Base-by-base conservation (phyloP, 1,139 yeast genomes). In the Yamadazyma atmosphaerica region DNA sequence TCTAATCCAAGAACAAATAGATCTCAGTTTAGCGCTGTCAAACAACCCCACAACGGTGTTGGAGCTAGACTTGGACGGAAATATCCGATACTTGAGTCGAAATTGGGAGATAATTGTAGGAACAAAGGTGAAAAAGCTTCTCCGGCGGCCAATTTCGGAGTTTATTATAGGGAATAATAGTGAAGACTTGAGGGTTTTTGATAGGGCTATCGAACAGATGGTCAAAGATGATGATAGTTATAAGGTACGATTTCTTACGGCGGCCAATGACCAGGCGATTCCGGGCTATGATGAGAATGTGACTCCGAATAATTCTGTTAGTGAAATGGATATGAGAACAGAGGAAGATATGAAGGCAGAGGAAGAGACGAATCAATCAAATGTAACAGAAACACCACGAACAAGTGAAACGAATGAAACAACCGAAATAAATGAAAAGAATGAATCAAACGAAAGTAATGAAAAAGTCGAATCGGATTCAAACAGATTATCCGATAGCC, bases 51-150 rank as follows among this genome's bases (percentile, higher is more conserved):
- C 89, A n/a, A 79, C 83, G n/a, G 83, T 92, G 1, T 65, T 92
- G 66, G 98, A 92, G 59, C 64, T 92, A 42, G 92, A 85, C 52
- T 65, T 88, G 53, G 83, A 83, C 51, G 89, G 96, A 14, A 77
- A 74, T 30, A 81, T 92, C n/a, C 76, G 78, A 38, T 86, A 86
- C 56, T 59, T 89, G 24, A 79, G 92, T 45, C 75, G 74, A 44
- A 79, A 83, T 46, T 90, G 97, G 97, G 84, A 81, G 49, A 54
- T 73, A 8, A 73, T 89, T 9, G 83, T 82, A 12, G 94, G 95
- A 2, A 82, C 90, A 0, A 68, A 70, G 12, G 67, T 79, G 10
- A 62, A 65, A 18, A 78, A 80, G 53, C 70, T 87, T 21, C 48
- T 81, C 3, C 68, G 76, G 38, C 67, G 68, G 41, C 86, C 89